Base-by-base conservation (phyloP, 371 early-diverging fungal species). In the Mucor racemosus region DNA sequence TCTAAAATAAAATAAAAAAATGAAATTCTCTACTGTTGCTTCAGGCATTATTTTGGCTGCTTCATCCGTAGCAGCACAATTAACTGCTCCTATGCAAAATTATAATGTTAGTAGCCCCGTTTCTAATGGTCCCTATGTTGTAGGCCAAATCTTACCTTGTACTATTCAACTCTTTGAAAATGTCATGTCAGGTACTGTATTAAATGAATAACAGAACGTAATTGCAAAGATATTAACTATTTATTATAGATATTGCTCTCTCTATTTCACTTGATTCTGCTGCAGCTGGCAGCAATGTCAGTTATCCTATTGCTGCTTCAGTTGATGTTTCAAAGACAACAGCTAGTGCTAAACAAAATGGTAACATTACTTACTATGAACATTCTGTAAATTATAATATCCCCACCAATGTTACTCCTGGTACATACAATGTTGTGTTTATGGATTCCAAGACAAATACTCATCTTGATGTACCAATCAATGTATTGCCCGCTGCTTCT, bases 341-440 rank as follows among this genome's bases (percentile, higher is more conserved):
- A n/a, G 71, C 66, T 10, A 75, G 71, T 17, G 66, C 63, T 7
- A 76, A 71, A 50, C 60, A 62, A 36, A 68, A 63, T 7, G 72
- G 73, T 10, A 80, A 82, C 57, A 33, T 65, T 8, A 80, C 80
- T 11, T 73, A 65, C 15, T 82, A 82, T 58, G 77, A 82, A 36
- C 80, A 82, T 58, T 76, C 77, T 10, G 56, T 73, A 59, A 82
- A 79, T 60, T 82, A 72, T 66, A 67, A 73, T 17, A 82, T 82
- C 58, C 80, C 83, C 26, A 60, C 59, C 15, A 77, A 69, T 1
- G 72, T 80, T 1, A 36, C 65, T 36, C 72, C 73, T 19, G 83
- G 83, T n/a, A 55, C 50, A 9, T 82, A 82, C 66, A 76, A 82
- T 36, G 83, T 82, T 33, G 61, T 77, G 17, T 79, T 82, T 56